Evolutionary conservation across 805 yeast genomes (phyloP), one percentile per base, ranked within the genome.

Genomic region (Candida yuanshanica): DNA sequence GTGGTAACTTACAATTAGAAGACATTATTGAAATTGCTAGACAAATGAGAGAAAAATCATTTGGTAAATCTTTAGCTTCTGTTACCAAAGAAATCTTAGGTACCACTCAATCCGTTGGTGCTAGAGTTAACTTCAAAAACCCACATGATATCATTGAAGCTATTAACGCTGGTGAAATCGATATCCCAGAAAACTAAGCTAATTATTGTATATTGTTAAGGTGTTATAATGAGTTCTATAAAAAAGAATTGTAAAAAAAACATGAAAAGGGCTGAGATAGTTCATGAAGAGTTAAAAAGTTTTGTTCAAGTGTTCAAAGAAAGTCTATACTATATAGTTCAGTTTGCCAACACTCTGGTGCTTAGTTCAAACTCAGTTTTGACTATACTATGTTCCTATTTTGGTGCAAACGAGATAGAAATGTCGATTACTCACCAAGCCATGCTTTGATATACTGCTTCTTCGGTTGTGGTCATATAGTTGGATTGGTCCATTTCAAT

Each of bases 41-140:
- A 77, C 83, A 83, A 68, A 91, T 93, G 98, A 83, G 79, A 72
- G 88, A 84, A 71, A 93, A 93, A 79, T 89, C 97, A 53, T 88
- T 93, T 73, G 96, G 99, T 79, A 91, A 89, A 86, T 86, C 65
- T 74, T 83, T 93, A 70, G 88, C 95, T 56, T 93, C 97, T 51
- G 96, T 93, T 61, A 78, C 96, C 65, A 93, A 93, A 83, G 99
- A 93, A 81, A 86, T 93, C 68, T 84, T 93, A 70, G 99, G 99
- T 74, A 93, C 99, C 72, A 97, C 98, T 64, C 98, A 91, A 79
- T 90, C 97, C 56, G 95, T 93, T 67, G 99, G 99, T 66, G 90
- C 96, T 79, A 90, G 97, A 77, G 97, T 93, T 69, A 91, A 89
- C 75, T 95, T 90, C 77, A 91, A 93, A 83, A 91, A 91, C 83